phyloP scores from a whole-genome alignment of 75 land plant genomes.

The Chamaecyparis obtusa region DNA sequence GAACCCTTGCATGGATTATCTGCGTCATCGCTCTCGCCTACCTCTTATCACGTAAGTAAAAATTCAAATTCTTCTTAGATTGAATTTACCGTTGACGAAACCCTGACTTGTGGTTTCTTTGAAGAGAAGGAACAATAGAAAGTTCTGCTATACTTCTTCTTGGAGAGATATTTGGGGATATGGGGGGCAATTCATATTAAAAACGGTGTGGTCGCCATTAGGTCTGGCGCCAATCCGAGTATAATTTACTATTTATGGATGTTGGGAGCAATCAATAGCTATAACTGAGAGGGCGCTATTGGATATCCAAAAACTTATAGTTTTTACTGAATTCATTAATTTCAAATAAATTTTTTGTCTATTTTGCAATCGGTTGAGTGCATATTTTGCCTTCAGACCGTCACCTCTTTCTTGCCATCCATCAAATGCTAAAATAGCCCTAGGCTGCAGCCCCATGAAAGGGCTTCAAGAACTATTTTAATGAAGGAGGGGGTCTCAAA shows the following conservation, averaged over 20 bases:
- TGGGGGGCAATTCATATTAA: not conserved
- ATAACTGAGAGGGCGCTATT: not conserved
- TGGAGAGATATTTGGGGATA: not conserved
- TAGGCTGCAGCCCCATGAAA: no score
- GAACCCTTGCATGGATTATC: conserved; percentile 56
- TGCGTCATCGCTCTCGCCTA: conserved; percentile 48
- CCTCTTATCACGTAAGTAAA: conserved; percentile 56
- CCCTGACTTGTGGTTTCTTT: not conserved
- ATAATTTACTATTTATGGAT: not conserved
- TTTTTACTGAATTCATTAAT: not conserved
- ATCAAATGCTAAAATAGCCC: not conserved
- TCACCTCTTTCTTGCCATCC: not conserved
- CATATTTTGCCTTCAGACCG: no score
- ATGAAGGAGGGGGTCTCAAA: no score
- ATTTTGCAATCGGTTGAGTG: not conserved
- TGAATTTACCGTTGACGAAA: not conserved
- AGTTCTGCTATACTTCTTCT: not conserved
- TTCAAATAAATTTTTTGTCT: not conserved
- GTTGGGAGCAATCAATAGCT: not conserved
- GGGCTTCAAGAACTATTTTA: no score
- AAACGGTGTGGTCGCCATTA: not conserved
- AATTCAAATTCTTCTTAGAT: not conserved
- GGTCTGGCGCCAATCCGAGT: not conserved
- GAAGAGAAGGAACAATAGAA: not conserved
- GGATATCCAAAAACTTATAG: not conserved